phyloP scores from a whole-genome alignment of 2,329 filamentous ascomycete species.

The Colletotrichum sp. region DNA sequence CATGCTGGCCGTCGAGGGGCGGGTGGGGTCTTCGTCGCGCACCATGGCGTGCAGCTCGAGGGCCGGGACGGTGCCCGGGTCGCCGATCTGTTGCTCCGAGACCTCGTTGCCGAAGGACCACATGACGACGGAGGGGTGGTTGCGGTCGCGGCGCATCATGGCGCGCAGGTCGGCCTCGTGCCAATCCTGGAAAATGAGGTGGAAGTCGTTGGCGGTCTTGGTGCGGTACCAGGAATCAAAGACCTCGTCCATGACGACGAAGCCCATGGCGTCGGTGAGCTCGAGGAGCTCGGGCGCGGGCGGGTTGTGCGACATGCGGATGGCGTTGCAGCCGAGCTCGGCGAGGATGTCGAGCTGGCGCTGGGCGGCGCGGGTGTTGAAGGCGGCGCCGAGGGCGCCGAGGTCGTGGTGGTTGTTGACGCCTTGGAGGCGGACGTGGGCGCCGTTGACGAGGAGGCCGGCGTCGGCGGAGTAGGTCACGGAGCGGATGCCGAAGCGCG shows the following conservation, averaged over 20 bases:
- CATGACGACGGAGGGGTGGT: slow-evolving; percentile 56
- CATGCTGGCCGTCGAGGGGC: slow-evolving; percentile 49
- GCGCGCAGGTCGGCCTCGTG: slow-evolving; percentile 55
- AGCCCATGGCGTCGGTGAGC: slow-evolving; percentile 52
- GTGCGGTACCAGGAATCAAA: slow-evolving; percentile 56
- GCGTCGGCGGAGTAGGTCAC: slow-evolving; percentile 42
- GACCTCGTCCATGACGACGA: slow-evolving; percentile 58
- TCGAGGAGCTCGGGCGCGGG: slow-evolving; percentile 55
- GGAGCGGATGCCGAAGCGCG: slow-evolving; percentile 53
- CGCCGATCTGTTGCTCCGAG: slow-evolving; percentile 45
- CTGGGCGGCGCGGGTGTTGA: slow-evolving; percentile 51
- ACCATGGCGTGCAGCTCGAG: slow-evolving; percentile 45
- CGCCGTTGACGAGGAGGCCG: slow-evolving; percentile 52
- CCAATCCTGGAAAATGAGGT: slow-evolving; percentile 58
- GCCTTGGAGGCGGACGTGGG: slow-evolving; percentile 48
- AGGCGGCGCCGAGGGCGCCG: slow-evolving; percentile 54
- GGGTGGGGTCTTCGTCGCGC: slow-evolving; percentile 50
- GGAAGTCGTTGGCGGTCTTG: slow-evolving; percentile 54
- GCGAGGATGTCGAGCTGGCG: slow-evolving; percentile 54
- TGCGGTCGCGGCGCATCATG: slow-evolving; percentile 58
- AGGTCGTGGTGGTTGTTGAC: slow-evolving; percentile 57
- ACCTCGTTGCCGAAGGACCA: slow-evolving; percentile 64
- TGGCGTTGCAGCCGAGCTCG: slow-evolving; percentile 54
- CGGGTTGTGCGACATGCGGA: slow-evolving; percentile 59
- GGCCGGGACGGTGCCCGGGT: slow-evolving; percentile 34